Conservation (phyloP, 2,329 filamentous ascomycete species). For the Exophiala spinifera region DNA sequence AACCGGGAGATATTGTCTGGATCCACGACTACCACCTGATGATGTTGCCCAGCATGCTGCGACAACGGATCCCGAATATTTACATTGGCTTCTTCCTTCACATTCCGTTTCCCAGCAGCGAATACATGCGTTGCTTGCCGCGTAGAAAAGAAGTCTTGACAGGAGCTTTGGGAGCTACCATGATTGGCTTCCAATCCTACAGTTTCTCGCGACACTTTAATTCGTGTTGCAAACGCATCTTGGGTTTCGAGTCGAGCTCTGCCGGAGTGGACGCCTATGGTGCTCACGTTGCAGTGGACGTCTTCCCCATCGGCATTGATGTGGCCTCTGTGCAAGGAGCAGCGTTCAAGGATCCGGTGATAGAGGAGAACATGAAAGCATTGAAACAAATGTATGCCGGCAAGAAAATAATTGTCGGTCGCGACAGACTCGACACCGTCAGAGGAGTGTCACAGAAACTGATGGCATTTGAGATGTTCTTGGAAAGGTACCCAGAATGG, state of each 20-base stretch:
- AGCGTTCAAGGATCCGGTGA: slow-evolving; percentile 68
- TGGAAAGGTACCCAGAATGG: slow-evolving; percentile 89
- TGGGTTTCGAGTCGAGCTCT: slow-evolving; percentile 84
- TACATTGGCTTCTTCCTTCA: slow-evolving; percentile 95
- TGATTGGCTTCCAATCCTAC: slow-evolving; percentile 93
- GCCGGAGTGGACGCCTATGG: slow-evolving; percentile 87
- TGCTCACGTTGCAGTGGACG: slow-evolving; percentile 81
- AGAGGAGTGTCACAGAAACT: slow-evolving; percentile 94
- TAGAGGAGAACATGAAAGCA: slow-evolving; percentile 67
- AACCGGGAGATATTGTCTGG: slow-evolving; percentile 86
- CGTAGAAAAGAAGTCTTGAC: slow-evolving; percentile 86
- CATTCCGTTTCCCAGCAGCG: slow-evolving; percentile 91
- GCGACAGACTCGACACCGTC: slow-evolving; percentile 89
- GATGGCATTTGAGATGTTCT: slow-evolving; percentile 87
- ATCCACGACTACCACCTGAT: slow-evolving; percentile 95
- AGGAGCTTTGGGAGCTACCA: slow-evolving; percentile 83
- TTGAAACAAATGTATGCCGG: slow-evolving; percentile 77
- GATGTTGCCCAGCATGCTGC: slow-evolving; percentile 80
- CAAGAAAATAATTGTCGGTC: slow-evolving; percentile 91
- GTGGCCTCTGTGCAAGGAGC: slow-evolving; percentile 71
- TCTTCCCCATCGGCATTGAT: slow-evolving; percentile 93
- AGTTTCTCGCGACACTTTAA: slow-evolving; percentile 93
- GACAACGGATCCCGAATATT: slow-evolving; percentile 80
- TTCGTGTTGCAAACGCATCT: slow-evolving; percentile 85
- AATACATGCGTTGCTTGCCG: slow-evolving; percentile 86